Evolutionary conservation across 2,329 filamentous ascomycete species (phyloP).

Genomic region (Lizonia empirigonia): DNA sequence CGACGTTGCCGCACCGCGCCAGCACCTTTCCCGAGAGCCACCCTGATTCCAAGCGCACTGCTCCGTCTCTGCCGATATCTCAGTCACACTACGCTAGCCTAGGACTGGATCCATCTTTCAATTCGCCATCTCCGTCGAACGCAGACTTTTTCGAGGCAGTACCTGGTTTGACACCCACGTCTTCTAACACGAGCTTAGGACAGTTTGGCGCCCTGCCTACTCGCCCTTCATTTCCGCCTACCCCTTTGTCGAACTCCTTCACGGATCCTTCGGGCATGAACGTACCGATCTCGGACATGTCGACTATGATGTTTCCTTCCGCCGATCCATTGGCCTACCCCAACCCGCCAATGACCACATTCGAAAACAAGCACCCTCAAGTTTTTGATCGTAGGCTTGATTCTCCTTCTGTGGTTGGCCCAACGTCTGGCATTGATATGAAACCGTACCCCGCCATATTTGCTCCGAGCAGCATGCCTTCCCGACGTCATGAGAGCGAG

Average conservation of each 20-base stretch:
- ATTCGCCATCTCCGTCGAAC: slow-evolving; percentile 34
- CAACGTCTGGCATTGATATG: slow-evolving; percentile 35
- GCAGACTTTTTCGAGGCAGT: slow-evolving; percentile 39
- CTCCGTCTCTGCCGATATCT: slow-evolving; percentile 36
- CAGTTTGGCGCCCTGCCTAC: slow-evolving; percentile 32
- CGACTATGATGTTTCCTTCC: slow-evolving; percentile 80
- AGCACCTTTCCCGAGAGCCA: slow-evolving; percentile 46
- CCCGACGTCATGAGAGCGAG: slow-evolving; percentile 63
- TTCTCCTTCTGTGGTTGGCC: slow-evolving; percentile 25
- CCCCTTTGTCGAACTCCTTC: slow-evolving; percentile 39
- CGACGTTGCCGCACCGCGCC: slow-evolving; percentile 36
- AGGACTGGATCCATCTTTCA: slow-evolving; percentile 36
- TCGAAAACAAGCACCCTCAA: slow-evolving; percentile 52
- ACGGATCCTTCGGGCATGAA: slow-evolving; percentile 43
- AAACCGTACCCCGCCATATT: slow-evolving; percentile 36
- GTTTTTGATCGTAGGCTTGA: slow-evolving; percentile 34
- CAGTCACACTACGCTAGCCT: slow-evolving; percentile 37
- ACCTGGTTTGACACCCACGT: slow-evolving; percentile 43
- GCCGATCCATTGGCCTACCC: slow-evolving; percentile 80
- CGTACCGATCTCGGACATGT: slow-evolving; percentile 68
- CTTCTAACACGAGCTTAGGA: slow-evolving; percentile 38
- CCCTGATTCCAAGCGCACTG: slow-evolving; percentile 36
- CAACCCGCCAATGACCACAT: slow-evolving; percentile 71
- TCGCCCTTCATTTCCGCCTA: slow-evolving; percentile 38
- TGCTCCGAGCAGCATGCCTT: slow-evolving; percentile 26